These are phyloP conservation scores for Acanthamoeba rhysodes DNA, from an alignment of 208 protist species.

Conservation along the genomic window DNA sequence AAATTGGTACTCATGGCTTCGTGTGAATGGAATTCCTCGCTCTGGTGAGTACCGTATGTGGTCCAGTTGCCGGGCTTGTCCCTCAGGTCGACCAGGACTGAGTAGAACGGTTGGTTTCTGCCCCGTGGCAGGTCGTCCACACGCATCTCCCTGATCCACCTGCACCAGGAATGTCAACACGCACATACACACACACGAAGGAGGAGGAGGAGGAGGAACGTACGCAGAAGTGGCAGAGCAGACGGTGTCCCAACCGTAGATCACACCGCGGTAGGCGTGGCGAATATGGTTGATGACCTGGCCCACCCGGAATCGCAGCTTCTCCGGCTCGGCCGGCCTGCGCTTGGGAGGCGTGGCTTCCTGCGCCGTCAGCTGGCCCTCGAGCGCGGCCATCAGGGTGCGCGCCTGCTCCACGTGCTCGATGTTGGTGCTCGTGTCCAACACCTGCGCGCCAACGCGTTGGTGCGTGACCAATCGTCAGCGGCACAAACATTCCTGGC, in stretches of 20 bases:
- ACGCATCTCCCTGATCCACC: constrained; percentile 12
- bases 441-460: neutral
- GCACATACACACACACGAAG: neutral
- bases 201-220: neutral
- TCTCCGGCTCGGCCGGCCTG: neutral
- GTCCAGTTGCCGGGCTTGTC: constrained; percentile 52
- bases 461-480: neutral
- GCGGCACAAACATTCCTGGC: neutral
- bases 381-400: neutral
- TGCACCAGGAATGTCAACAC: neutral
- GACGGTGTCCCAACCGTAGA: constrained; percentile 4
- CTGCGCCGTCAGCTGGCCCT: neutral
- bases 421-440: constrained; percentile 3
- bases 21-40: too few relatives aligned
- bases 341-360: constrained; percentile 2
- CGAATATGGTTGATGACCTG: neutral
- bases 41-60: neutral
- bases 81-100: neutral
- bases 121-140: neutral
- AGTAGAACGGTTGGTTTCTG: neutral
- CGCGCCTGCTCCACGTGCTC: constrained; percentile 9
- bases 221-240: neutral
- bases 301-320: neutral
- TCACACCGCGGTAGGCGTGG: constrained; percentile 19
- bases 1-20: too few relatives aligned